Evolutionary conservation across 306 rosid genomes (phyloP), one percentile per base, ranked within the genome.

Genomic region (Parietaria judaica): DNA sequence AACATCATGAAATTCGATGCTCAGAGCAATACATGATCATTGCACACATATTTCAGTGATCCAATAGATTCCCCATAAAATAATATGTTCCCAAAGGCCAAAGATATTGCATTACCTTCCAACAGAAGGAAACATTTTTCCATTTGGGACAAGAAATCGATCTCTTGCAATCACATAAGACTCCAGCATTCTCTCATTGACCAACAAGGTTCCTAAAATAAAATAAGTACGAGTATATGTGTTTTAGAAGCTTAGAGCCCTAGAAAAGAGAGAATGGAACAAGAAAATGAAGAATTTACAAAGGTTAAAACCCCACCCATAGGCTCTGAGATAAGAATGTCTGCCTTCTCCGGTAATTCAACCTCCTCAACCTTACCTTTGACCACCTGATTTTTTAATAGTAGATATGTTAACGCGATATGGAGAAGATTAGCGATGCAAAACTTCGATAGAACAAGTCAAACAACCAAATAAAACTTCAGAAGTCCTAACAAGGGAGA

Each of bases 131-230:
- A 91, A 87, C 97, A 91, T 87, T 78, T 87, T 87, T 57, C 96
- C 97, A 56, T 74, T 66, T 71, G 90, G 87, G 61, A 60, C 66
- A 51, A 91, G 88, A 78, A 91, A 91, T 51, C 97, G 86, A 81
- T 91, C 97, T 74, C 97, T 80, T 49, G 97, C 97, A 65, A 91
- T 91, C 66, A 91, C 97, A 68, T 91, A 91, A 63, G 97, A 81
- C 78, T 91, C 97, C 68, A 91, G 76, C 97, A 91, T 91, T 75
- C 97, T 85, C 79, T 91, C 97, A 60, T 91, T 91, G 31, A 91
- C 79, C 63, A 91, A 77, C 77, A 91, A 72, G 64, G 96, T 91
- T 52, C 97, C 97, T 90, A 53, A 39, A 66, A 43, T 64, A 70
- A 75, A 36, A 48, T 44, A 65, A 74, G 37, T 14, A 50, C 48